Evolutionary conservation across 371 early-diverging fungal genomes (phyloP).

Genomic region (Umbelopsis sp.): DNA sequence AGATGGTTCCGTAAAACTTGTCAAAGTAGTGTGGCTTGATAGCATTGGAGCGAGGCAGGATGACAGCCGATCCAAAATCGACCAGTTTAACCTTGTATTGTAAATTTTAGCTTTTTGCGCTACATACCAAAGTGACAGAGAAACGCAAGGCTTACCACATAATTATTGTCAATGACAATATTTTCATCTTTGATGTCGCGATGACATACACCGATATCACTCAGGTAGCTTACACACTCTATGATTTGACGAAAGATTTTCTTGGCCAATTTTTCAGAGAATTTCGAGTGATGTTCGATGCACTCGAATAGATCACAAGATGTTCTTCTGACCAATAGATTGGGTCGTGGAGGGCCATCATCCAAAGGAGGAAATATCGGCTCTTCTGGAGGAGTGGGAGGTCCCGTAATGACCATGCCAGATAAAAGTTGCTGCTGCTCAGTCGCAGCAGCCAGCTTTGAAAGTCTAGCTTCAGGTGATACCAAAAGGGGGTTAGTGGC

Average conservation of each 20-base stretch:
- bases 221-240: constrained; percentile 67
- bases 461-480: constrained; percentile 3
- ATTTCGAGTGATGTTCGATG: constrained; percentile 68
- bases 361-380: not conserved
- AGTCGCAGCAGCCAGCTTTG: constrained; percentile 15
- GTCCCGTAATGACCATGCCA: not conserved
- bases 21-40: constrained; percentile 47
- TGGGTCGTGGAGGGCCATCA: constrained; percentile 26
- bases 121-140: too few relatives aligned
- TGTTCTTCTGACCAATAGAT: constrained; percentile 51
- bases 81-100: constrained; percentile 65
- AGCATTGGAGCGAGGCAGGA: constrained; percentile 41
- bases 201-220: constrained; percentile 58
- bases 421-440: constrained; percentile 4
- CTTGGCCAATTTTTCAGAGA: constrained; percentile 63
- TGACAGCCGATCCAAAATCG: constrained; percentile 83
- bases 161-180: constrained; percentile 75
- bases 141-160: constrained; percentile 30
- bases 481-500: constrained; percentile 14
- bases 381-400: constrained; percentile 1
- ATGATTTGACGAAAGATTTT: constrained; percentile 76
- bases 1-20: constrained; percentile 70
- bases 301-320: constrained; percentile 83
- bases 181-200: constrained; percentile 79
- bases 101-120: not conserved